Conservation (phyloP, 345 rosid species). For the Heritiera littoralis region DNA sequence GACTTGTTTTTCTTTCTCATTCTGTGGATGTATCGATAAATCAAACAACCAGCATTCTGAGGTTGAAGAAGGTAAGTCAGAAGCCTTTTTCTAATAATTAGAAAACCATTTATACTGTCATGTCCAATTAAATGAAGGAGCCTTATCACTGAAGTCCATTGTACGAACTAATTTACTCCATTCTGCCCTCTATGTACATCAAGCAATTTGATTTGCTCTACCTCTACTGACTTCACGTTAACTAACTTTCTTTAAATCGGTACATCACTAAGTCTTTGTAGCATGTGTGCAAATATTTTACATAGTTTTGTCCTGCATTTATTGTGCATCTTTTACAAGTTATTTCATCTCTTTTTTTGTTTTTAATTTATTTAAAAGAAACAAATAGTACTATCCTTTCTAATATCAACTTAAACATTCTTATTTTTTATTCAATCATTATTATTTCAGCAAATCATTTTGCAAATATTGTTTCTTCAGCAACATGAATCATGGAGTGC, state of each 20-base stretch:
- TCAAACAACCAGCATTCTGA: constrained; percentile 27
- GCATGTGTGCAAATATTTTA: neutral
- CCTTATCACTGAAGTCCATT: neutral
- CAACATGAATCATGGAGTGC: neutral
- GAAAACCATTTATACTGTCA: neutral
- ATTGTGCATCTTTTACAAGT: neutral
- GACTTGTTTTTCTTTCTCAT: constrained; percentile 66
- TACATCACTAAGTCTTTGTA: neutral
- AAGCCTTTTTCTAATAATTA: neutral
- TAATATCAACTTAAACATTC: neutral
- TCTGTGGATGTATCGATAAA: constrained; percentile 29
- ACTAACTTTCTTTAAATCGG: neutral
- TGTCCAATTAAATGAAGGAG: neutral
- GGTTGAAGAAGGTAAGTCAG: constrained; percentile 61
- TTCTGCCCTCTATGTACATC: neutral
- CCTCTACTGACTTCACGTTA: neutral
- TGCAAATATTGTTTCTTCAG: neutral
- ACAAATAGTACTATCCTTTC: neutral
- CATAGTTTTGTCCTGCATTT: neutral
- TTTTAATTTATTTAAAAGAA: neutral
- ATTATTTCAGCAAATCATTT: too few species aligned
- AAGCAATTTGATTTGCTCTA: neutral
- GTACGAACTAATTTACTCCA: neutral
- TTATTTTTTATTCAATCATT: too few species aligned
- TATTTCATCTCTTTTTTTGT: neutral